A percentile compares a stretch with the other conserved stretches of the same genome.
Conservation (phyloP, 2,329 filamentous ascomycete genomes). For the Trichoderma hamatum region DNA sequence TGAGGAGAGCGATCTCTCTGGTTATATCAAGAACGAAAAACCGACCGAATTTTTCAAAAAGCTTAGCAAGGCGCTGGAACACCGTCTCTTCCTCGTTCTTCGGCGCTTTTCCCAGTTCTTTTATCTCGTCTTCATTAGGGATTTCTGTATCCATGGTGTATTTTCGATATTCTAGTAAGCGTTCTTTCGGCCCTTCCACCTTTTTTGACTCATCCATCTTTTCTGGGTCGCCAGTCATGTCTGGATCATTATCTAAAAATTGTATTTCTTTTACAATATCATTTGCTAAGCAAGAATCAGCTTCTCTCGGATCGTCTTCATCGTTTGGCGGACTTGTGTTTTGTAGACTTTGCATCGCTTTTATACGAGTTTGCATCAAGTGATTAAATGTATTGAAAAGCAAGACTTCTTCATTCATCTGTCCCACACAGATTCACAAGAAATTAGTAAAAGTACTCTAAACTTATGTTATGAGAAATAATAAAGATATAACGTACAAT, state of each 20-base stretch:
- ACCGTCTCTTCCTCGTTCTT: too few species aligned
- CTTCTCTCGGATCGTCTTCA: not conserved
- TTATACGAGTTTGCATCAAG: not conserved
- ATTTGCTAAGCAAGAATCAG: not conserved
- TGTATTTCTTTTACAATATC: not conserved
- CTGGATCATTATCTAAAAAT: too few species aligned
- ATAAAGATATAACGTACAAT: not conserved
- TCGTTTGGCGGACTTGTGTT: not conserved
- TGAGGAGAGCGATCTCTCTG: not conserved
- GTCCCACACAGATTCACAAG: not conserved
- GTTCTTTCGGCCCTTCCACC: not conserved
- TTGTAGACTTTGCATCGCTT: not conserved
- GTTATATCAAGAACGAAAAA: slow-evolving; percentile 12
- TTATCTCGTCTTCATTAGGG: not conserved
- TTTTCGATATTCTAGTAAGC: not conserved
- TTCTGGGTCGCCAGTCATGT: too few species aligned
- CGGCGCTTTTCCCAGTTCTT: too few species aligned
- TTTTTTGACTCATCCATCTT: too few species aligned
- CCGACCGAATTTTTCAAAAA: not conserved
- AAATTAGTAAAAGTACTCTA: not conserved
- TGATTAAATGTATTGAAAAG: not conserved
- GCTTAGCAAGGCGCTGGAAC: not conserved
- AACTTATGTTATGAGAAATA: too few species aligned
- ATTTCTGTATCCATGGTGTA: not conserved
- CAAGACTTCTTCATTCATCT: not conserved